A percentile compares a stretch with the other conserved stretches of the same genome.
Conservation (phyloP, 495 filamentous ascomycete genomes). For the Neurospora terricola region DNA sequence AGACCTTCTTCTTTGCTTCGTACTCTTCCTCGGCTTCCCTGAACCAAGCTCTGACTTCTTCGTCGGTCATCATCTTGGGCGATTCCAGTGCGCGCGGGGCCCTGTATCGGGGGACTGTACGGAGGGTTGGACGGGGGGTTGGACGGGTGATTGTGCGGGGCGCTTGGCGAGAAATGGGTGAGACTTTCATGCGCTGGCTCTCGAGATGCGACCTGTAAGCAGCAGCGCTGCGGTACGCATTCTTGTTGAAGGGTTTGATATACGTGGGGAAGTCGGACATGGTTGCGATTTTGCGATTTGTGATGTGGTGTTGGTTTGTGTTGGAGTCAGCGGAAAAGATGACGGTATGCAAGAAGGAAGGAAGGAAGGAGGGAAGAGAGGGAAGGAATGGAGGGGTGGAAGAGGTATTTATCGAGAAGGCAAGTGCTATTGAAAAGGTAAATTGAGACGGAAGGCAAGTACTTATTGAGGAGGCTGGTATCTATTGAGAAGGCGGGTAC, state of each 20-base stretch:
- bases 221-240: not conserved
- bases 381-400: not conserved
- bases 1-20: not conserved
- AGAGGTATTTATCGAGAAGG: not conserved
- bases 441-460: too few relatives aligned
- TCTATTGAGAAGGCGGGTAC: not conserved
- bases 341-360: not conserved
- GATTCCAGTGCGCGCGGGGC: not conserved
- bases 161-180: not conserved
- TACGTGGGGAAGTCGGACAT: not conserved
- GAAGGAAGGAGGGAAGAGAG: not conserved
- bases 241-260: not conserved
- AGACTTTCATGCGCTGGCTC: not conserved
- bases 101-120: not conserved
- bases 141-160: not conserved
- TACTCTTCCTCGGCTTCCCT: not conserved
- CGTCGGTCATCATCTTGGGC: not conserved
- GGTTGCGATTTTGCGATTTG: not conserved
- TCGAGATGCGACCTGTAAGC: not conserved
- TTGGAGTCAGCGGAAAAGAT: not conserved
- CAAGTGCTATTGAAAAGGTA: not conserved
- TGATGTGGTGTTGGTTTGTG: not conserved
- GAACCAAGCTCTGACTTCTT: not conserved
- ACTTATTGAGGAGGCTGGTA: not conserved
- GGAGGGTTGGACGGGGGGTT: not conserved